Evolutionary conservation across 2,329 filamentous ascomycete species (phyloP).

Genomic region (Monosporascus sp.): DNA sequence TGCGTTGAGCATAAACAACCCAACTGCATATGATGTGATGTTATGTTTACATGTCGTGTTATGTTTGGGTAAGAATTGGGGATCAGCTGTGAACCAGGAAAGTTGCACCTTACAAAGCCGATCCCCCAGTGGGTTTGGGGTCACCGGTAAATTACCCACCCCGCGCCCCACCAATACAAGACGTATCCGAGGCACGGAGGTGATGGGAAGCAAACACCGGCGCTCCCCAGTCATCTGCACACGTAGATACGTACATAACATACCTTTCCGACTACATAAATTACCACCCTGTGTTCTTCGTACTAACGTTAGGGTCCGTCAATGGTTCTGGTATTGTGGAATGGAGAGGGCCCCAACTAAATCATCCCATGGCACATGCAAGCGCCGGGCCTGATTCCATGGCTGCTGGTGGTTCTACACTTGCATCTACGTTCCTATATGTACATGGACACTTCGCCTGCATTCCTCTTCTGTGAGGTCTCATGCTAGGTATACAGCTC

Average conservation of each 20-base stretch:
- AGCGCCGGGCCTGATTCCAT: background rate
- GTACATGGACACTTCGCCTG: background rate
- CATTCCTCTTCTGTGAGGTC: background rate
- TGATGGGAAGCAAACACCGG: too few relatives aligned
- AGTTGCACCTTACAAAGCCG: background rate
- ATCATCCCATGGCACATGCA: background rate
- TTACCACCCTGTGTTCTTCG: too few relatives aligned
- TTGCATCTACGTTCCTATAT: background rate
- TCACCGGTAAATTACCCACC: background rate
- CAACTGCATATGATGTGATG: too few relatives aligned
- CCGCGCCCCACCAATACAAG: background rate
- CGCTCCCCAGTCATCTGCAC: too few relatives aligned
- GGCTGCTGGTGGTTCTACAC: background rate
- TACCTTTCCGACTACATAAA: too few relatives aligned
- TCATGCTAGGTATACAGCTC: background rate
- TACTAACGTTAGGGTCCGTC: too few relatives aligned
- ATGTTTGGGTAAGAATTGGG: too few relatives aligned
- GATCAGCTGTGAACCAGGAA: too few relatives aligned
- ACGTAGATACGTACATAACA: too few relatives aligned
- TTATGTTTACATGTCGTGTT: too few relatives aligned
- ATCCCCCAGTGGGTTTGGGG: background rate
- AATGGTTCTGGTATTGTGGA: background rate
- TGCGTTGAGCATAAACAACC: too few relatives aligned
- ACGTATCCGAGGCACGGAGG: background rate
- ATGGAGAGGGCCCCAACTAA: background rate